Percentiles rank a stretch among this genome's conserved stretches.
These are phyloP conservation scores for Dittrichia graveolens DNA, from an alignment of 129 eudicot species.

Conservation along the genomic window DNA sequence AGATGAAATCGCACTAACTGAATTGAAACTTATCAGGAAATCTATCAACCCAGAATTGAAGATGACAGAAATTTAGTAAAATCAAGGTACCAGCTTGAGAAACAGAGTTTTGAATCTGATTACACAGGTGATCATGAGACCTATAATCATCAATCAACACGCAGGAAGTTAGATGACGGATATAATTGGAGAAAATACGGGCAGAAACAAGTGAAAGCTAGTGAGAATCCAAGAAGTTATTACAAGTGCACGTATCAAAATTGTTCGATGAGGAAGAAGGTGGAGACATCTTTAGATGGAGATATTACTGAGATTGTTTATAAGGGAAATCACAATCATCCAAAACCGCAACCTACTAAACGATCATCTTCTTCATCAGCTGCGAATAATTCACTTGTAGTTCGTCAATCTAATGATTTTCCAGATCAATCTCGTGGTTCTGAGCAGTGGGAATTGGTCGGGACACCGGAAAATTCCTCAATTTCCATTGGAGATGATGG, in stretches of 20 bases:
- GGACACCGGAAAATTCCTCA: conserved; percentile 63
- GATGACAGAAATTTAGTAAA: conserved; percentile 31
- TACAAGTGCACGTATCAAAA: conserved; percentile 69
- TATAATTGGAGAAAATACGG: conserved; percentile 90
- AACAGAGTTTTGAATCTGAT: conserved; percentile 34
- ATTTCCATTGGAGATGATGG: conserved; percentile 58
- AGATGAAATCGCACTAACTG: background rate
- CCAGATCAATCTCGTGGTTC: conserved; percentile 41
- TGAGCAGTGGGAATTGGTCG: conserved; percentile 50
- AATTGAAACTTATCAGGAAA: conserved; percentile 42
- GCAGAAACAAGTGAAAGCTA: conserved; percentile 82
- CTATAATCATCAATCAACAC: conserved; percentile 40
- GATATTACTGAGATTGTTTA: conserved; percentile 76
- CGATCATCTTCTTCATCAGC: conserved; percentile 56
- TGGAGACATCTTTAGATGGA: conserved; percentile 68
- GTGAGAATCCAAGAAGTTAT: conserved; percentile 89
- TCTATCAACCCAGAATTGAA: conserved; percentile 42
- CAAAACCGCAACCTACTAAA: conserved; percentile 64
- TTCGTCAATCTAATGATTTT: conserved; percentile 31
- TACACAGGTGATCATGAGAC: conserved; percentile 4
- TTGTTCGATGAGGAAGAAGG: conserved; percentile 73
- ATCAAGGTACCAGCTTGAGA: conserved; percentile 37
- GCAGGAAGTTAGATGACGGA: conserved; percentile 63
- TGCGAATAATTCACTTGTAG: conserved; percentile 32
- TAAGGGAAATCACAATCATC: conserved; percentile 75